Base-by-base conservation (phyloP, 495 filamentous ascomycete species). In the Talaromyces borbonicus region DNA sequence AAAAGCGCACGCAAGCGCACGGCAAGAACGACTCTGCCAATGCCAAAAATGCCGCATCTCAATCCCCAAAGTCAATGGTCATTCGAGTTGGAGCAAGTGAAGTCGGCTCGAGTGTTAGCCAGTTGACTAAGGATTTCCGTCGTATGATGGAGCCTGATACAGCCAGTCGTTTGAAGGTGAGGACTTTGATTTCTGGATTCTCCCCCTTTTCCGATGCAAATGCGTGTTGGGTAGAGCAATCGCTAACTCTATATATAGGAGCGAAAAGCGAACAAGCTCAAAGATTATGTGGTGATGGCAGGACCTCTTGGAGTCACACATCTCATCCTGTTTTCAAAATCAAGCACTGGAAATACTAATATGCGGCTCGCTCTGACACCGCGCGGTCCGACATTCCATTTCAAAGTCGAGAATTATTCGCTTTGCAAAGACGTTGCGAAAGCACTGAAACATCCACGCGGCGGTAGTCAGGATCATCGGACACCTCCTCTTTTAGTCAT, bases 61-160 rank as follows among this genome's bases (percentile, higher is more conserved):
- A 77, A 47, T 74, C 78, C 42, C 92, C 92, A 12, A 95, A 95
- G 72, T 90, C 83, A 55, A 97, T 99, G 93, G 92, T 99, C 43
- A 93, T 99, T 64, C 82, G 92, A 53, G 88, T 95, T 44, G 92
- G 93, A 54, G 92, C 87, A 57, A 83, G 87, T 52, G 87, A 95
- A 58, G 87, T 97, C 25, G 92, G 92, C 48, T 79, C 86, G 44
- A 93, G 85, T 65, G 74, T 99, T 48, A 90, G 79, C 56, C 90
- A 96, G 62, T 69, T 99, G 47, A 92, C 90, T 4, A 82, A 84
- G 52, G 92, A 99, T 69, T 85, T 96, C 18, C 79, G 92, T 44
- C 68, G 71, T 14, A 90, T 97, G 71, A 93, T 99, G 89, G 89
- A 97, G 61, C 92, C 92, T 0, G 82, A 86, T 20, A 99, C 92